Conservation (phyloP, 2,329 filamentous ascomycete species). For the Dothideomycetes sp. region DNA sequence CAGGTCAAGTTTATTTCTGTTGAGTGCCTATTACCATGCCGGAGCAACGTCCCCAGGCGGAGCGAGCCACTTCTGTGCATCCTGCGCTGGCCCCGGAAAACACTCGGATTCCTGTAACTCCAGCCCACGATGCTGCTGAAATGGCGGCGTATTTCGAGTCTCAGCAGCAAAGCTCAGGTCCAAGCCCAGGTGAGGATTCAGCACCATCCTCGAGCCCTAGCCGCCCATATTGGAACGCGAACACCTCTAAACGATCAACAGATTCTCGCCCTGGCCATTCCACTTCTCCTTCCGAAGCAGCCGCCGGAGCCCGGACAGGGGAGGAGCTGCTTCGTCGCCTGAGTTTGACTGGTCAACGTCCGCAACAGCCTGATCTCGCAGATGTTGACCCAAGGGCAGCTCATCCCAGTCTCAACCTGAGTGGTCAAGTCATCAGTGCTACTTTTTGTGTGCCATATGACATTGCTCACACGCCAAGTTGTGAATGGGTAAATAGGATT, state of each 20-base stretch:
- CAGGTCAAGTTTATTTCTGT: background rate
- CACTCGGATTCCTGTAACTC: slow-evolving; percentile 31
- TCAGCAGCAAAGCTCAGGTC: slow-evolving; percentile 3
- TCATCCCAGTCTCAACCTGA: slow-evolving; percentile 47
- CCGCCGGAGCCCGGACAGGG: slow-evolving; percentile 33
- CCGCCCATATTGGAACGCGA: slow-evolving; percentile 21
- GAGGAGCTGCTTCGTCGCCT: slow-evolving; percentile 43
- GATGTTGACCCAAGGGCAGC: slow-evolving; percentile 43
- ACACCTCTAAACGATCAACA: background rate
- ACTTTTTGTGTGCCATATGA: slow-evolving; percentile 54
- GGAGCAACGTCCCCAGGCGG: background rate
- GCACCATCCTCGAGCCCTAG: slow-evolving; percentile 19
- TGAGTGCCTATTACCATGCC: background rate
- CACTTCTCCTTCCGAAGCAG: slow-evolving; percentile 29
- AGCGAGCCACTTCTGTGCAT: slow-evolving; percentile 16
- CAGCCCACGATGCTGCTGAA: slow-evolving; percentile 25
- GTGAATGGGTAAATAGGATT: slow-evolving; percentile 40
- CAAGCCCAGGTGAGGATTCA: slow-evolving; percentile 9
- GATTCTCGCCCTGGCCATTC: slow-evolving; percentile 12
- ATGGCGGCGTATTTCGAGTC: slow-evolving; percentile 27
- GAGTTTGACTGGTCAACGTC: slow-evolving; percentile 30
- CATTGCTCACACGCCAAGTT: slow-evolving; percentile 39
- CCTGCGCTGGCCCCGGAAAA: slow-evolving; percentile 27
- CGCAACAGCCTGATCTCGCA: slow-evolving; percentile 29
- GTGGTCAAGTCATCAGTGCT: slow-evolving; percentile 52